phyloP scores from a whole-genome alignment of 169 alveolate genomes.

The Eimeria brunetti region DNA sequence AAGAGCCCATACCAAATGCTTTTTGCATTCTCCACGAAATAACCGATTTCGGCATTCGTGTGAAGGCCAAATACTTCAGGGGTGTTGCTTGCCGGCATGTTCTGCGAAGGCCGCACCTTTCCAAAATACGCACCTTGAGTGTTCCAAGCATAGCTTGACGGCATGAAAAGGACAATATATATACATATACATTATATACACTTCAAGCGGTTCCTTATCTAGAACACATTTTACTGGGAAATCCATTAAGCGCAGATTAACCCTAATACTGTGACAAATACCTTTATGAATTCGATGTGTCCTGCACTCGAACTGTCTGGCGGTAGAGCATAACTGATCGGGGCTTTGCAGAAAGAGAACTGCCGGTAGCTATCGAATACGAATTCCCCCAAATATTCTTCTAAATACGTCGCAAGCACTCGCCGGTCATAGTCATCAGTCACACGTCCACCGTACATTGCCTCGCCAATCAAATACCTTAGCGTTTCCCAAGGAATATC shows the following conservation, averaged over 20 bases:
- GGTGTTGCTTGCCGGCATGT: constrained; percentile 89
- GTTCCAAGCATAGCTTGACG: not conserved
- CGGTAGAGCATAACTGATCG: constrained; percentile 88
- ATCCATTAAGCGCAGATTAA: not conserved
- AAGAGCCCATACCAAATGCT: constrained; percentile 93
- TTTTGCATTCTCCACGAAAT: constrained; percentile 94
- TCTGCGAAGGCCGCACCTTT: constrained; percentile 6
- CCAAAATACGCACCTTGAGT: too few relatives aligned
- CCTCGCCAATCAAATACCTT: constrained; percentile 95
- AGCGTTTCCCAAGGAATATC: constrained; percentile 77
- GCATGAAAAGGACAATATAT: too few relatives aligned
- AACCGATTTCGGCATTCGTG: constrained; percentile 96
- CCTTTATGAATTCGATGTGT: constrained; percentile 86
- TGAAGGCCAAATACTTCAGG: constrained; percentile 97
- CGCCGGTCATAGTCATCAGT: constrained; percentile 97
- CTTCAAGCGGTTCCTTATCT: too few relatives aligned
- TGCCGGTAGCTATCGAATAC: constrained; percentile 93
- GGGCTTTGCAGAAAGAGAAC: constrained; percentile 89
- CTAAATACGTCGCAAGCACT: constrained; percentile 87
- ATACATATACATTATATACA: too few relatives aligned
- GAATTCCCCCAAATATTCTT: constrained; percentile 94
- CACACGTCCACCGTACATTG: constrained; percentile 98
- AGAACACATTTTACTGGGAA: not conserved
- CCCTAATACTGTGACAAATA: constrained; percentile 3
- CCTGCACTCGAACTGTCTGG: constrained; percentile 86